phyloP scores from a whole-genome alignment of 164 flowering plant species.

The Houttuynia cordata region DNA sequence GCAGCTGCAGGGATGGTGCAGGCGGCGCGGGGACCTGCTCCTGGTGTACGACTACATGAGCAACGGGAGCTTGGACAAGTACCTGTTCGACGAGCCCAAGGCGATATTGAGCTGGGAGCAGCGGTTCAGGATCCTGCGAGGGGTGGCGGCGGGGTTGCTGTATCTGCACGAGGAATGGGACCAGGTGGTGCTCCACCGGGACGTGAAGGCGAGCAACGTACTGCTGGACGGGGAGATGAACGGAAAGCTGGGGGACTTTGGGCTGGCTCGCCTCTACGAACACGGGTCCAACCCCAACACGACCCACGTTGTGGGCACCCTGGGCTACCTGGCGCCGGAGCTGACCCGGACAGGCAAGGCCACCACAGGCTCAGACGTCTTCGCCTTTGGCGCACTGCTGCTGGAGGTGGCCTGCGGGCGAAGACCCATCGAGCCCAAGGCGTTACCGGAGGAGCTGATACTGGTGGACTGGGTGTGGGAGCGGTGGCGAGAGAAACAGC shows the following conservation, averaged over 20 bases:
- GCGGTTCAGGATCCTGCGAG: slow-evolving; percentile 41
- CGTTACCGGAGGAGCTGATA: slow-evolving; percentile 31
- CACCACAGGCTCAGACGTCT: slow-evolving; percentile 39
- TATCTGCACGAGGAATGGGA: slow-evolving; percentile 60
- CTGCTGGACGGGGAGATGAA: slow-evolving; percentile 42
- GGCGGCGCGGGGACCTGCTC: slow-evolving; percentile 13
- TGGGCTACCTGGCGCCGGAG: slow-evolving; percentile 67
- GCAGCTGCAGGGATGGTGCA: slow-evolving; percentile 19
- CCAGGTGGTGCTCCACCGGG: slow-evolving; percentile 54
- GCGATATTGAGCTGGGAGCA: slow-evolving; percentile 35
- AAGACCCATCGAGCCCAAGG: slow-evolving; percentile 43
- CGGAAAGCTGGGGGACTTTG: slow-evolving; percentile 25
- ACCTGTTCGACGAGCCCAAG: slow-evolving; percentile 34
- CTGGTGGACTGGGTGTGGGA: slow-evolving; percentile 61
- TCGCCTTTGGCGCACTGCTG: slow-evolving; percentile 48
- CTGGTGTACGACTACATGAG: slow-evolving; percentile 58
- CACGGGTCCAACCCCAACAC: slow-evolving; percentile 47
- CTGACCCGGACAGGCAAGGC: slow-evolving; percentile 41
- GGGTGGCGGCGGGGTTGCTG: slow-evolving; percentile 42
- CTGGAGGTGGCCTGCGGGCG: slow-evolving; percentile 49
- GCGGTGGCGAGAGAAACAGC: slow-evolving; percentile 17
- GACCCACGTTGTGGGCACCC: slow-evolving; percentile 47
- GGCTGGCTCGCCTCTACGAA: slow-evolving; percentile 42
- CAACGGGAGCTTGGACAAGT: slow-evolving; percentile 51
- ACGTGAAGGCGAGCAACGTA: slow-evolving; percentile 52